Evolutionary conservation across 495 filamentous ascomycete species (phyloP).

Genomic region (Penicillium herquei): DNA sequence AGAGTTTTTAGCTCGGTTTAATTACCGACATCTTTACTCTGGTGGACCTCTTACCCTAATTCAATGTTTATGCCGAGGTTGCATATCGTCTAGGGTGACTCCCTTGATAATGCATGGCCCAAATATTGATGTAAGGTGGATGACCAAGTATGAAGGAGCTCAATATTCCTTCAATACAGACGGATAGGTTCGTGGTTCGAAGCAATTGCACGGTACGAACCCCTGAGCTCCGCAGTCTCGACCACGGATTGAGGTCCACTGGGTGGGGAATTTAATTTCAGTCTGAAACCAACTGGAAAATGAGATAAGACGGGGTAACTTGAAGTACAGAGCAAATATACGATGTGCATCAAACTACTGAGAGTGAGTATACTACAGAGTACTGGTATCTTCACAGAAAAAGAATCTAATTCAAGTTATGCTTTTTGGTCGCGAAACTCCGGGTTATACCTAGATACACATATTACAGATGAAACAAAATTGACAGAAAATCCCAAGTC

Average conservation of each 20-base stretch:
- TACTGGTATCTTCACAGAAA: not conserved
- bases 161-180: not conserved
- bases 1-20: conserved; percentile 4
- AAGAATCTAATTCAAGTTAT: not conserved
- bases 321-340: not conserved
- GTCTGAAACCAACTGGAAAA: not conserved
- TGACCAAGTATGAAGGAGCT: not conserved
- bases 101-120: not conserved
- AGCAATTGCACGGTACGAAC: conserved; percentile 16
- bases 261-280: conserved; percentile 22
- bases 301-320: too few species aligned
- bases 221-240: conserved; percentile 24
- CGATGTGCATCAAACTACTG: too few species aligned
- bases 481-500: not conserved
- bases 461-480: conserved; percentile 10
- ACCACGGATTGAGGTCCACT: conserved; percentile 14
- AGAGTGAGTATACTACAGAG: not conserved
- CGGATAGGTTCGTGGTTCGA: not conserved
- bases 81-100: too few species aligned
- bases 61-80: too few species aligned
- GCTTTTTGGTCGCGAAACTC: conserved; percentile 9
- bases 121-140: too few species aligned
- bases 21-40: not conserved
- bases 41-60: too few species aligned
- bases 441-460: conserved; percentile 9